A percentile compares a stretch with the other conserved stretches of the same genome.
These are phyloP conservation scores for Aspergillus fijiensis DNA, from an alignment of 2,329 filamentous ascomycete genomes.

Conservation along the genomic window DNA sequence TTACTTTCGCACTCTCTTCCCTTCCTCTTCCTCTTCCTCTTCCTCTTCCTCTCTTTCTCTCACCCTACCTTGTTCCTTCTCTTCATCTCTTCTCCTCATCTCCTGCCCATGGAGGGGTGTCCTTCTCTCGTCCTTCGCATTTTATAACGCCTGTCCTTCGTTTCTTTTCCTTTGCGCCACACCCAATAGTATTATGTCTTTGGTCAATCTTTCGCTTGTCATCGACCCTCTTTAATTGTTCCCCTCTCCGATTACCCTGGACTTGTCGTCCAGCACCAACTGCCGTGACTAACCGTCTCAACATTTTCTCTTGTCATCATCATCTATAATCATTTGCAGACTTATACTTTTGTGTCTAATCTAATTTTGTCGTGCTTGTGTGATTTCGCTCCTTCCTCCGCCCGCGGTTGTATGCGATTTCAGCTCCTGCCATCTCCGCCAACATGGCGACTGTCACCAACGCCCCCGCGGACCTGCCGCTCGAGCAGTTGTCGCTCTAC, in stretches of 20 bases:
- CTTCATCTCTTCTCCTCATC: not conserved
- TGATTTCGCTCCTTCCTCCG: conserved; percentile 1
- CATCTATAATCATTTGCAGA: not conserved
- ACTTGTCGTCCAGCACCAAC: conserved; percentile 3
- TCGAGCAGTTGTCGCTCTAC: conserved; percentile 82
- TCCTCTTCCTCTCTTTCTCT: conserved; percentile 8
- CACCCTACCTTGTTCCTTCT: conserved; percentile 10
- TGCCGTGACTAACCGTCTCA: conserved; percentile 9
- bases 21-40: conserved; percentile 2
- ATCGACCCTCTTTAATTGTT: conserved; percentile 14
- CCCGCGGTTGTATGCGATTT: conserved; percentile 11
- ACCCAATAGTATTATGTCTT: conserved; percentile 18
- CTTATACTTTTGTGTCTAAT: not conserved
- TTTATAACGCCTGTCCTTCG: conserved; percentile 21
- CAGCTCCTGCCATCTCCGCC: conserved; percentile 14
- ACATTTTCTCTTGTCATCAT: not conserved
- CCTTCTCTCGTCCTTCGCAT: conserved; percentile 17
- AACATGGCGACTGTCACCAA: conserved; percentile 81
- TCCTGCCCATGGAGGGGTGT: conserved; percentile 25
- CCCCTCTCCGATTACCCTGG: conserved; percentile 8
- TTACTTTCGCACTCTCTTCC: no score
- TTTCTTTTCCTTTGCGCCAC: conserved; percentile 14
- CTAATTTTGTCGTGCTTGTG: conserved; percentile 8
- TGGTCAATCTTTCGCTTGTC: conserved; percentile 6
- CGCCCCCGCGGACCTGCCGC: conserved; percentile 71